Conservation (phyloP, 2,329 filamentous ascomycete species). For the Fusarium staphyleae region DNA sequence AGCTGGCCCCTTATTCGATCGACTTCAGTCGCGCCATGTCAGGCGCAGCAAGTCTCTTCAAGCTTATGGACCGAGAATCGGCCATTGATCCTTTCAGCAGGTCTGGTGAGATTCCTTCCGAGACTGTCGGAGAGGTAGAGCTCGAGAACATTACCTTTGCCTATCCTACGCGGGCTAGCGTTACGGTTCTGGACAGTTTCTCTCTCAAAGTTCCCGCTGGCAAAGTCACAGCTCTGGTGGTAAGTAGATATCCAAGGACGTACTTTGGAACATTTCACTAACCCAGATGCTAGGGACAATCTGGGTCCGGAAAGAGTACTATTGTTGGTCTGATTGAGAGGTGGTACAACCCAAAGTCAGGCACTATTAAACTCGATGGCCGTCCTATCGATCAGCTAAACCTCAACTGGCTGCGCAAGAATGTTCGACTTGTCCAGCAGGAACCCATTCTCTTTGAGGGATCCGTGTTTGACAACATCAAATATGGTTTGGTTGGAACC, state of each 20-base stretch:
- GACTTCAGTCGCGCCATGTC: constrained; percentile 50
- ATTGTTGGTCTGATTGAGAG: constrained; percentile 50
- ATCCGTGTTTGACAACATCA: constrained; percentile 63
- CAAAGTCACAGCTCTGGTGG: constrained; percentile 53
- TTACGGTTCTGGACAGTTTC: constrained; percentile 52
- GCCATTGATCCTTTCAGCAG: constrained; percentile 47
- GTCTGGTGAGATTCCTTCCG: constrained; percentile 42
- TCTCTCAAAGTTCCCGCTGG: constrained; percentile 53
- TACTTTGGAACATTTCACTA: background rate
- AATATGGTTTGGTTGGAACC: constrained; percentile 55
- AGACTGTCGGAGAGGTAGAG: constrained; percentile 46
- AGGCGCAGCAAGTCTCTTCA: constrained; percentile 47
- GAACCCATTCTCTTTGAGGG: constrained; percentile 56
- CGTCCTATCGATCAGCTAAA: constrained; percentile 46
- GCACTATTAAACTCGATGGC: constrained; percentile 49
- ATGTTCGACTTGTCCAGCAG: constrained; percentile 50
- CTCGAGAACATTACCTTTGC: constrained; percentile 53
- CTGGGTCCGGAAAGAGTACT: constrained; percentile 51
- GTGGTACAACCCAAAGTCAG: constrained; percentile 48
- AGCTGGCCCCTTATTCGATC: constrained; percentile 48
- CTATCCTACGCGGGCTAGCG: constrained; percentile 54
- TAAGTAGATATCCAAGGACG: constrained; percentile 44
- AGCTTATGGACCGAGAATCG: constrained; percentile 49
- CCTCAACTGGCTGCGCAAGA: constrained; percentile 49
- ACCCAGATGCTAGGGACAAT: constrained; percentile 41